A percentile compares a stretch with the other conserved stretches of the same genome.
Conservation (phyloP, 176 grass and related monocot genomes). For the Aegilops sharonensis region DNA sequence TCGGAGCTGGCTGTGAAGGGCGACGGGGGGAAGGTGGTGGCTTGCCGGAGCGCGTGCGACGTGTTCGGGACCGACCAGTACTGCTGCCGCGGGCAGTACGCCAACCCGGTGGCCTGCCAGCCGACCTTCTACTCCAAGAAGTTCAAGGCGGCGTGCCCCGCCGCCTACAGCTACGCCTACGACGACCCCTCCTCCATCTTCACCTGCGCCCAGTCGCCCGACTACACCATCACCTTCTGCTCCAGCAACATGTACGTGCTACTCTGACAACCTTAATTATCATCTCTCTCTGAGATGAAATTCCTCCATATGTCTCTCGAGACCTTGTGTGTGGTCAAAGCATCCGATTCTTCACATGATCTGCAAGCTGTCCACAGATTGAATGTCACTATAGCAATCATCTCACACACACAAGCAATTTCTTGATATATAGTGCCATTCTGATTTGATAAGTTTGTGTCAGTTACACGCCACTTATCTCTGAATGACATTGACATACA, state of each 20-base stretch:
- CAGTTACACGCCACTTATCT: background rate
- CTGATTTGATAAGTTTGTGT: background rate
- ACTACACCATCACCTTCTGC: constrained; percentile 80
- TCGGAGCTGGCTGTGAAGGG: constrained; percentile 60
- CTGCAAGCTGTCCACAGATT: background rate
- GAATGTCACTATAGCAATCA: background rate
- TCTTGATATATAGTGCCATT: background rate
- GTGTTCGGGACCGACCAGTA: constrained; percentile 86
- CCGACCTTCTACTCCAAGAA: constrained; percentile 73
- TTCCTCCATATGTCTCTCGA: background rate
- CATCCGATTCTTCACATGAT: background rate
- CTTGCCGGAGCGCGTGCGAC: constrained; percentile 87
- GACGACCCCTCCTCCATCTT: constrained; percentile 82
- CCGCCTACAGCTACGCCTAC: constrained; percentile 87
- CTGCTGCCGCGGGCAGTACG: constrained; percentile 63
- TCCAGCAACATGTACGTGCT: constrained; percentile 35
- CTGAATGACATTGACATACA: background rate
- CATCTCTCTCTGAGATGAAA: background rate
- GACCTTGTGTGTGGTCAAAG: background rate
- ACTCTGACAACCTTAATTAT: no score
- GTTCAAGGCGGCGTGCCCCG: constrained; percentile 75
- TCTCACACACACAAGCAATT: background rate
- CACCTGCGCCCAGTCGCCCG: constrained; percentile 49
- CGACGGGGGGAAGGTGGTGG: constrained; percentile 33
- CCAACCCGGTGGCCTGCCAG: constrained; percentile 54